Evolutionary conservation across 2,329 filamentous ascomycete genomes (phyloP).

Genomic region (Penicillium occitanis): DNA sequence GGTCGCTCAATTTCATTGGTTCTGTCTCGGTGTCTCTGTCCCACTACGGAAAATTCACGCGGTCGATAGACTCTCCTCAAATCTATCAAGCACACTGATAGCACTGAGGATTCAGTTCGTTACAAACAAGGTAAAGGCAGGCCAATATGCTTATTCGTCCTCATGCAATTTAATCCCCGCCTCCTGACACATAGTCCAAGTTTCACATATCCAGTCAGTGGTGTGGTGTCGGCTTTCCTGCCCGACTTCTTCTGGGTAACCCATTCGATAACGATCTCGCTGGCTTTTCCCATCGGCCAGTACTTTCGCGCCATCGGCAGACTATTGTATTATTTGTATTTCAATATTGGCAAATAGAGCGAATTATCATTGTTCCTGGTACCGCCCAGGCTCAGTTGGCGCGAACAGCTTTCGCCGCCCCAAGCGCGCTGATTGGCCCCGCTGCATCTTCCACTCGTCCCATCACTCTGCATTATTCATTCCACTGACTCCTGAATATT

Average conservation of each 20-base stretch:
- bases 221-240: not conserved
- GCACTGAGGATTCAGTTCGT: not conserved
- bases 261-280: not conserved
- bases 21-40: not conserved
- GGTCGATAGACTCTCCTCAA: not conserved
- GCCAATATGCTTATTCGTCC: not conserved
- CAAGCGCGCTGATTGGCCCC: slow-evolving; percentile 23
- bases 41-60: not conserved
- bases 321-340: slow-evolving; percentile 12
- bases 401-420: slow-evolving; percentile 15
- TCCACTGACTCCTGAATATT: not conserved
- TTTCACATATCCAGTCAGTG: slow-evolving; percentile 5
- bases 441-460: slow-evolving; percentile 18
- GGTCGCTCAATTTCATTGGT: not conserved
- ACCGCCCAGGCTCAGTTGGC: slow-evolving; percentile 7
- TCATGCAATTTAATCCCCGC: not conserved
- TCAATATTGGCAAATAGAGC: slow-evolving; percentile 1
- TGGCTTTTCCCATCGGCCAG: slow-evolving; percentile 5
- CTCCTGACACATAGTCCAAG: slow-evolving; percentile 6
- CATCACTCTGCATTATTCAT: slow-evolving; percentile 9
- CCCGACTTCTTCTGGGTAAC: not conserved
- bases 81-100: not conserved
- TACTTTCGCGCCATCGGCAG: slow-evolving; percentile 4
- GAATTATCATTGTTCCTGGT: slow-evolving; percentile 6
- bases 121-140: not conserved